Conservation (phyloP, 2,329 filamentous ascomycete genomes). For the Diaporthe amygdali region DNA sequence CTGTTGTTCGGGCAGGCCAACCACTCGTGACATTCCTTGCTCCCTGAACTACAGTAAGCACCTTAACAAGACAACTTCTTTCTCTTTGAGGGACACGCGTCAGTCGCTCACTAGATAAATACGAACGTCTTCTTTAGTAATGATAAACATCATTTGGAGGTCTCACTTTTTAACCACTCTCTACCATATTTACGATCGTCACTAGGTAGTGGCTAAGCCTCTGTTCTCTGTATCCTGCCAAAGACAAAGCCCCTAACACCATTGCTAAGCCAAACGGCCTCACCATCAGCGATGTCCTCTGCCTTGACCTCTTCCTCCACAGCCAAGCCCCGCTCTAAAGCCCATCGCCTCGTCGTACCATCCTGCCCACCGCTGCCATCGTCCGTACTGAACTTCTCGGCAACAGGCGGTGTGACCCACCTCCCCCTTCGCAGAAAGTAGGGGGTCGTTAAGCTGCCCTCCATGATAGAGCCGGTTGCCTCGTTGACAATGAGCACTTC, state of each 20-base stretch:
- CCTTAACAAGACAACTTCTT: background rate
- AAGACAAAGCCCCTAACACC: slow-evolving; percentile 79
- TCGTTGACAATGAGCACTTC: slow-evolving; percentile 80
- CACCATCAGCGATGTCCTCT: slow-evolving; percentile 69
- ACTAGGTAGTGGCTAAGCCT: background rate
- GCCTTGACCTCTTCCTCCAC: slow-evolving; percentile 67
- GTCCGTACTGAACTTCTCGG: slow-evolving; percentile 39
- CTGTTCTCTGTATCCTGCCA: slow-evolving; percentile 41
- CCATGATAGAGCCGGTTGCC: slow-evolving; percentile 71
- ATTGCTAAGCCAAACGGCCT: slow-evolving; percentile 89
- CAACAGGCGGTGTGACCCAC: slow-evolving; percentile 84
- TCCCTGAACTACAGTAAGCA: slow-evolving; percentile 3
- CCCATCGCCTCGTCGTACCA: slow-evolving; percentile 84
- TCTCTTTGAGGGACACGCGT: background rate
- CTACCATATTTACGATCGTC: background rate
- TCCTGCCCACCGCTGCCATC: slow-evolving; percentile 76
- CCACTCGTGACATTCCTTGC: background rate
- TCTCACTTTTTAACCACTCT: background rate
- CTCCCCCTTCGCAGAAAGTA: slow-evolving; percentile 76
- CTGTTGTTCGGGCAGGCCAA: background rate
- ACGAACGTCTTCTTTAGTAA: background rate
- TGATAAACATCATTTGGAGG: background rate
- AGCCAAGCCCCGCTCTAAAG: slow-evolving; percentile 72
- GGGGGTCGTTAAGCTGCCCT: slow-evolving; percentile 81
- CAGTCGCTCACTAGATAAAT: background rate